Conservation (phyloP, 169 alveolate genomes). For the Plasmodium berghei region DNA sequence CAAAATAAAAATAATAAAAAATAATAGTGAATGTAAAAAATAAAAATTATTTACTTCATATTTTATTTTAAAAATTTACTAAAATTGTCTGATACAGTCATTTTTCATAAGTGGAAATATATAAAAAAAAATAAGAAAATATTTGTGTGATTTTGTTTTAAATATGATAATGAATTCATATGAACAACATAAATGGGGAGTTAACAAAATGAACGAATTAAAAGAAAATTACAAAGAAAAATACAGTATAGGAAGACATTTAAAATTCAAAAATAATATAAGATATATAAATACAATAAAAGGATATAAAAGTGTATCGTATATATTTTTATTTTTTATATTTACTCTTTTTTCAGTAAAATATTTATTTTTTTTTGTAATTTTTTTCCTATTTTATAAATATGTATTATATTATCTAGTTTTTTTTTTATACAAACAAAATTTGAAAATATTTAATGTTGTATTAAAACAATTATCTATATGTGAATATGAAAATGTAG, state of each 20-base stretch:
- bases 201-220: not conserved
- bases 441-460: conserved; percentile 13
- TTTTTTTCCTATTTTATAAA: conserved; percentile 8
- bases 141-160: too few relatives aligned
- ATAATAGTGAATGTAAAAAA: not conserved
- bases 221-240: not conserved
- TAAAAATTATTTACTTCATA: not conserved
- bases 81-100: too few relatives aligned
- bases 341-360: conserved; percentile 10
- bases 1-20: conserved; percentile 4
- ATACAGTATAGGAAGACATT: not conserved
- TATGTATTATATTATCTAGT: conserved; percentile 12
- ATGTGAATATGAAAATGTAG: conserved; percentile 2
- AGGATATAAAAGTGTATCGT: not conserved
- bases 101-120: too few relatives aligned
- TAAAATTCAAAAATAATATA: not conserved
- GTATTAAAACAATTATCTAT: conserved; percentile 8
- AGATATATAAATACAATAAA: too few relatives aligned
- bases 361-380: not conserved
- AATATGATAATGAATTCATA: not conserved
- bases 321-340: not conserved
- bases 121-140: too few relatives aligned
- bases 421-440: conserved; percentile 15
- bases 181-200: not conserved
- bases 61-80: not conserved